phyloP scores from a whole-genome alignment of 176 grass and related monocot genomes.

The Areca catechu region DNA sequence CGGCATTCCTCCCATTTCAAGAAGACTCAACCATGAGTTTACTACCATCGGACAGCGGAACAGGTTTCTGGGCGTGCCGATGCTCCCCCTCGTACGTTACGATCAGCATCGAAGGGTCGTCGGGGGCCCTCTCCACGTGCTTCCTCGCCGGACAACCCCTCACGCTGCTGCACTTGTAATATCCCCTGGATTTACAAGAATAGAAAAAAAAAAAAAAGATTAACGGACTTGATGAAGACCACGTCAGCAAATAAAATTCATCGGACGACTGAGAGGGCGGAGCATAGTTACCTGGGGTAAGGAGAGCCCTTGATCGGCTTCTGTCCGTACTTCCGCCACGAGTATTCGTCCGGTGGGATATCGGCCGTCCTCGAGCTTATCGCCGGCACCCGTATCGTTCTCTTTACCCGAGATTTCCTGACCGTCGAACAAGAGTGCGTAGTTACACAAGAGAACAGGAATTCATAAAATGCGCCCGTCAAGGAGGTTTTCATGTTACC shows the following conservation, averaged over 20 bases:
- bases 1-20: no score
- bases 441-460: no score
- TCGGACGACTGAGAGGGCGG: neutral
- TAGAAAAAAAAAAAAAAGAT: neutral
- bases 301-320: slow-evolving; percentile 8
- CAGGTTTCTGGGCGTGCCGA: neutral
- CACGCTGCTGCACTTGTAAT: slow-evolving; percentile 5
- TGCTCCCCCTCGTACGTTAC: slow-evolving; percentile 3
- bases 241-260: neutral
- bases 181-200: neutral
- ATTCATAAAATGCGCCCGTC: no score
- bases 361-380: slow-evolving; percentile 2
- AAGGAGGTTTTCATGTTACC: neutral
- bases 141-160: slow-evolving; percentile 5
- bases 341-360: slow-evolving; percentile 2
- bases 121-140: slow-evolving; percentile 2
- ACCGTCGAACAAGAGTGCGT: no score
- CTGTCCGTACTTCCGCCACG: slow-evolving; percentile 11
- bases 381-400: slow-evolving; percentile 1
- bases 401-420: slow-evolving; percentile 7
- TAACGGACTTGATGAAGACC: neutral
- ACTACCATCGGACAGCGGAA: neutral
- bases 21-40: no score
- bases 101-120: slow-evolving; percentile 9
- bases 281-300: neutral